phyloP scores from a whole-genome alignment of 352 stramenopile genomes.

The Phytopythium montanum region DNA sequence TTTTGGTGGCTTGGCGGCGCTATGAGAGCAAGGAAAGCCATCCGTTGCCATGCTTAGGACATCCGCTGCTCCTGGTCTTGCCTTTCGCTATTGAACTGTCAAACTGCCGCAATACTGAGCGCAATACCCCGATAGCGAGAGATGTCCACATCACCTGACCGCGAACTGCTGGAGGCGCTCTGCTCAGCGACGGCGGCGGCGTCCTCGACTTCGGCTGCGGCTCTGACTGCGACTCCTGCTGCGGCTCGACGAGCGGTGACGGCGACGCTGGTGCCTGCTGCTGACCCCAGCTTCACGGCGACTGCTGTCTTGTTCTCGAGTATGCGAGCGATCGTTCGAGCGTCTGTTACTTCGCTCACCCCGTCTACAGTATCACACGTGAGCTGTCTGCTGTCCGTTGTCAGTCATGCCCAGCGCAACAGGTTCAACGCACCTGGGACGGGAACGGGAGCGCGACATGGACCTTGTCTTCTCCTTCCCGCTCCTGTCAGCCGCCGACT shows the following conservation, averaged over 20 bases:
- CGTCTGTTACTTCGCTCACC: conserved; percentile 19
- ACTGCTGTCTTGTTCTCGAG: conserved; percentile 16
- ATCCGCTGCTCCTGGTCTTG: background rate
- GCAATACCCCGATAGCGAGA: background rate
- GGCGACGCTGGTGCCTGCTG: conserved; percentile 21
- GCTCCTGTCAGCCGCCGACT: background rate
- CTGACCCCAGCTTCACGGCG: conserved; percentile 20
- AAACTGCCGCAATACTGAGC: background rate
- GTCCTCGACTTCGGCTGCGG: conserved; percentile 2
- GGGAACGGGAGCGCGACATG: conserved; percentile 16
- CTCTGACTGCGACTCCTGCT: conserved; percentile 37
- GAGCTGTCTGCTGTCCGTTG: background rate
- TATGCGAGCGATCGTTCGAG: conserved; percentile 26
- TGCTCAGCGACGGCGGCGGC: background rate
- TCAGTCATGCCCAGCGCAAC: too few relatives aligned
- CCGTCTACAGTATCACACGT: background rate
- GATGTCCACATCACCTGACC: background rate
- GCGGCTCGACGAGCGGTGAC: conserved; percentile 23
- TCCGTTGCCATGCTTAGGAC: background rate
- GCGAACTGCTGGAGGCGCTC: background rate
- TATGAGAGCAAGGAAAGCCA: background rate
- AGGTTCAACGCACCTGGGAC: conserved; percentile 14
- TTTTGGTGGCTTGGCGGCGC: background rate
- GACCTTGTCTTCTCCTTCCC: background rate
- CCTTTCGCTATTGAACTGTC: background rate